Percentiles rank a stretch among this genome's conserved stretches.
Conservation (phyloP, 352 stramenopile species). For the Phytopythium kandeliae region DNA sequence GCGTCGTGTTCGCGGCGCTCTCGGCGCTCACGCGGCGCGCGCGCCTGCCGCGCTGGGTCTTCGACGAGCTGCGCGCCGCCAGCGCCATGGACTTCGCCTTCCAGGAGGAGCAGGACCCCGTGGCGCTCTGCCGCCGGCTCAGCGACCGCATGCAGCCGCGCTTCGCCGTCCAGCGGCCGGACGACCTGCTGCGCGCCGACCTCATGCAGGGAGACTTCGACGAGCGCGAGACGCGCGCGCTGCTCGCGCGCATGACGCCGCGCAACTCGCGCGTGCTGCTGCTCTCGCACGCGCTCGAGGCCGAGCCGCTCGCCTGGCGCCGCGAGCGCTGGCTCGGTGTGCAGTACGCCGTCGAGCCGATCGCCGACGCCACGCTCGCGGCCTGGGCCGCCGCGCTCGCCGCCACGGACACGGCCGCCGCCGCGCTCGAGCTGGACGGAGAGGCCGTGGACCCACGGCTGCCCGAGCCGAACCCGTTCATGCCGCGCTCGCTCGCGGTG, state of each 20-base stretch:
- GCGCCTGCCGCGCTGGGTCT: conserved; percentile 40
- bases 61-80: conserved; percentile 44
- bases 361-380: conserved; percentile 18
- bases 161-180: conserved; percentile 22
- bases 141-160: conserved; percentile 53
- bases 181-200: conserved; percentile 56
- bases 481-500: conserved; percentile 55
- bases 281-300: conserved; percentile 40
- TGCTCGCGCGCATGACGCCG: conserved; percentile 41
- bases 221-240: conserved; percentile 6
- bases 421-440: neutral
- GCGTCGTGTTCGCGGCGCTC: conserved; percentile 44
- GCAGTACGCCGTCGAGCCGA: conserved; percentile 35
- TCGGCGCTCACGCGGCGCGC: conserved; percentile 12
- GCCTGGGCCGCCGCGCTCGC: conserved; percentile 14
- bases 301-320: conserved; percentile 9
- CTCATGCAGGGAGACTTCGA: conserved; percentile 47
- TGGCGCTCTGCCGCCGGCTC: conserved; percentile 34
- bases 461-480: conserved; percentile 57
- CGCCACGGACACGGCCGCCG: no score
- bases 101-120: conserved; percentile 44
- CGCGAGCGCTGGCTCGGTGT: conserved; percentile 59
- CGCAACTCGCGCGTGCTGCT: conserved; percentile 56
- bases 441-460: conserved; percentile 2
- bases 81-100: conserved; percentile 55